phyloP scores from a whole-genome alignment of 2,329 filamentous ascomycete genomes.

The Aspergillus nomiae region DNA sequence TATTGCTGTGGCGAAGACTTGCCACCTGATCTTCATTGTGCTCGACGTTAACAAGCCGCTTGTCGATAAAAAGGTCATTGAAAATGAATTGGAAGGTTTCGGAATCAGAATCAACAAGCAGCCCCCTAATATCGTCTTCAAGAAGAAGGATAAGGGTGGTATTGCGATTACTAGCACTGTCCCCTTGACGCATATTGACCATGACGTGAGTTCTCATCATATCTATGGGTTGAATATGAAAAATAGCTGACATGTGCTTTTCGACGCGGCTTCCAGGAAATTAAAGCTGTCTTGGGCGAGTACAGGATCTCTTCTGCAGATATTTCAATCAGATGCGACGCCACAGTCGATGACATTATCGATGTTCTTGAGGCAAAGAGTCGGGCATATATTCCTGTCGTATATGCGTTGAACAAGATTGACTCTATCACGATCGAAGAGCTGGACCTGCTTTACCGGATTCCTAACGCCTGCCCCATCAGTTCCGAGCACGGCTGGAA shows the following conservation, averaged over 20 bases:
- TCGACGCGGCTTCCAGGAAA: constrained; percentile 60
- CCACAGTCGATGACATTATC: constrained; percentile 95
- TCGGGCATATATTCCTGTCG: constrained; percentile 96
- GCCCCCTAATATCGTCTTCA: constrained; percentile 98
- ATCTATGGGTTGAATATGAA: not conserved
- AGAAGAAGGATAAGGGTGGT: constrained; percentile 98
- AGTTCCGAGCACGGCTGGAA: constrained; percentile 99
- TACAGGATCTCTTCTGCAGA: constrained; percentile 96
- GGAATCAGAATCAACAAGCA: constrained; percentile 97
- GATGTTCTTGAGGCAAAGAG: constrained; percentile 93
- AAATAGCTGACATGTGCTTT: constrained; percentile 16
- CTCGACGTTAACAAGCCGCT: constrained; percentile 98
- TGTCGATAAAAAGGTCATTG: constrained; percentile 94
- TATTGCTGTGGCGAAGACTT: constrained; percentile 98
- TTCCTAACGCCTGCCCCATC: constrained; percentile 95
- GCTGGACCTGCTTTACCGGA: constrained; percentile 91
- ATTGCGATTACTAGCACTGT: constrained; percentile 95
- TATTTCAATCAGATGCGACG: constrained; percentile 96
- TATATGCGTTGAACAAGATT: constrained; percentile 99
- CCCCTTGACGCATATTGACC: constrained; percentile 86
- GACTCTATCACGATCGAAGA: constrained; percentile 98
- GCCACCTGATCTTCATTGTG: constrained; percentile 97
- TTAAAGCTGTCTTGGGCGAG: constrained; percentile 96
- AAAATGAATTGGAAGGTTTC: constrained; percentile 92
- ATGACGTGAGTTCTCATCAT: constrained; percentile 57